Percentiles rank a stretch among this genome's conserved stretches.
phyloP scores from a whole-genome alignment of 1,284 basidiomycete genomes.

The Stygiomarasmius scandens region DNA sequence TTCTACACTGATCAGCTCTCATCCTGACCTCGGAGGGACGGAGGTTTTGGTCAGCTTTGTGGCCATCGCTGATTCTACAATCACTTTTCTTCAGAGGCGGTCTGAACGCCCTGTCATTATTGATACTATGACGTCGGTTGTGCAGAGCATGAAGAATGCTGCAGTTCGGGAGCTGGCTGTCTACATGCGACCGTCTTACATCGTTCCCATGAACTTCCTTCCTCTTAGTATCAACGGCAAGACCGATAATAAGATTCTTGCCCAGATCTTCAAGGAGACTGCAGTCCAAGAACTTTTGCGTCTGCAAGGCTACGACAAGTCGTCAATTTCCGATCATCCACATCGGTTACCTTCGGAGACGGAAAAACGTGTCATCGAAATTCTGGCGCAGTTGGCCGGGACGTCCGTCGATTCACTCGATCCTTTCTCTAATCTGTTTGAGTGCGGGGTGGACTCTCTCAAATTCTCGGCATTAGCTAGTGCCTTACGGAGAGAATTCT shows the following conservation, averaged over 20 bases:
- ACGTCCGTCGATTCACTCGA: conserved; percentile 10
- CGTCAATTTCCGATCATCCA: not conserved
- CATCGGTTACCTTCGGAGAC: conserved; percentile 14
- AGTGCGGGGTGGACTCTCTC: conserved; percentile 51
- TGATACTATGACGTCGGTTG: not conserved
- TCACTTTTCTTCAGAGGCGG: conserved; percentile 14
- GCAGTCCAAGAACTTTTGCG: conserved; percentile 9
- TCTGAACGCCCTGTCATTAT: conserved; percentile 1
- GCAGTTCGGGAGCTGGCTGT: conserved; percentile 14
- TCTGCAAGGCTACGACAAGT: not conserved
- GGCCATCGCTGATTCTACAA: conserved; percentile 20
- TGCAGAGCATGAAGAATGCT: conserved; percentile 13
- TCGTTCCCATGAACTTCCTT: conserved; percentile 17
- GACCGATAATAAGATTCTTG: conserved; percentile 15
- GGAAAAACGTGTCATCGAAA: conserved; percentile 22
- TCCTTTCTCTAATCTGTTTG: conserved; percentile 38
- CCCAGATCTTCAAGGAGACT: conserved; percentile 8
- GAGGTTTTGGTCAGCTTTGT: conserved; percentile 46
- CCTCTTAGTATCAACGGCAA: conserved; percentile 21
- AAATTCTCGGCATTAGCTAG: conserved; percentile 39
- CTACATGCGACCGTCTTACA: conserved; percentile 19
- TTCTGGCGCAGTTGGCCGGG: conserved; percentile 18
- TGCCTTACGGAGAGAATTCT: conserved; percentile 37
- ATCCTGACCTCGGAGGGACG: conserved; percentile 34
- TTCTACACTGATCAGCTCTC: conserved; percentile 40